phyloP scores from a whole-genome alignment of 2,329 filamentous ascomycete species.

The Epicoccum sorghinum region DNA sequence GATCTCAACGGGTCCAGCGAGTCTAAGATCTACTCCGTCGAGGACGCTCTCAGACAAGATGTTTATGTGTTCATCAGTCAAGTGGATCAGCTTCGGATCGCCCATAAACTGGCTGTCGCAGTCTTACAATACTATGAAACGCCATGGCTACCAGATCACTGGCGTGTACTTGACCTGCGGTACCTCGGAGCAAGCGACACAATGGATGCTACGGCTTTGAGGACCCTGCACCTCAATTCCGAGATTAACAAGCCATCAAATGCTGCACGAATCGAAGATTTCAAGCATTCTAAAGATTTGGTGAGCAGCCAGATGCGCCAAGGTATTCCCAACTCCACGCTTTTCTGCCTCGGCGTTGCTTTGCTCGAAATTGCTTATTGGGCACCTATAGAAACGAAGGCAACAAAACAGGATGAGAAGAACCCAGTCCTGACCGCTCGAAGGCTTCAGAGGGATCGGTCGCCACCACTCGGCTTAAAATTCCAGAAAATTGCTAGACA shows the following conservation, averaged over 20 bases:
- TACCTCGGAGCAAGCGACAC: slow-evolving; percentile 17
- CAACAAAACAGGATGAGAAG: slow-evolving; percentile 21
- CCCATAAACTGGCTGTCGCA: slow-evolving; percentile 23
- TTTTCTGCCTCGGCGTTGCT: slow-evolving; percentile 35
- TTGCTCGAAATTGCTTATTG: slow-evolving; percentile 35
- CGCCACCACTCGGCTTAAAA: slow-evolving; percentile 21
- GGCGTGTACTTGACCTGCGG: slow-evolving; percentile 24
- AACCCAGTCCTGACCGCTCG: slow-evolving; percentile 28
- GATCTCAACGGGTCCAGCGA: too few relatives aligned
- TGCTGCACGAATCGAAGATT: slow-evolving; percentile 22
- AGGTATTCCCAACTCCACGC: slow-evolving; percentile 32
- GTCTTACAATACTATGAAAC: slow-evolving; percentile 29
- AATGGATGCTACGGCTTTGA: slow-evolving; percentile 18
- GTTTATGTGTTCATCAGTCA: slow-evolving; percentile 11
- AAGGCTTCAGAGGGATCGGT: slow-evolving; percentile 19
- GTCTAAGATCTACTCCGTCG: slow-evolving; percentile 6
- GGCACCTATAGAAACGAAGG: slow-evolving; percentile 27
- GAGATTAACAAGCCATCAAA: slow-evolving; percentile 2
- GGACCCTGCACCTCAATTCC: slow-evolving; percentile 28
- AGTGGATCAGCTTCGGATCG: slow-evolving; percentile 26
- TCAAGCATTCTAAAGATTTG: slow-evolving; percentile 6
- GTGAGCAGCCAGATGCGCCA: slow-evolving; percentile 23
- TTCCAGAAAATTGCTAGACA: slow-evolving; percentile 27
- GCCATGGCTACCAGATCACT: slow-evolving; percentile 28
- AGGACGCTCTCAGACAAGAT: slow-evolving; percentile 21